A percentile compares a stretch with the other conserved stretches of the same genome.
Evolutionary conservation across 495 filamentous ascomycete genomes (phyloP).

Genomic region (Xylaria palmicola): DNA sequence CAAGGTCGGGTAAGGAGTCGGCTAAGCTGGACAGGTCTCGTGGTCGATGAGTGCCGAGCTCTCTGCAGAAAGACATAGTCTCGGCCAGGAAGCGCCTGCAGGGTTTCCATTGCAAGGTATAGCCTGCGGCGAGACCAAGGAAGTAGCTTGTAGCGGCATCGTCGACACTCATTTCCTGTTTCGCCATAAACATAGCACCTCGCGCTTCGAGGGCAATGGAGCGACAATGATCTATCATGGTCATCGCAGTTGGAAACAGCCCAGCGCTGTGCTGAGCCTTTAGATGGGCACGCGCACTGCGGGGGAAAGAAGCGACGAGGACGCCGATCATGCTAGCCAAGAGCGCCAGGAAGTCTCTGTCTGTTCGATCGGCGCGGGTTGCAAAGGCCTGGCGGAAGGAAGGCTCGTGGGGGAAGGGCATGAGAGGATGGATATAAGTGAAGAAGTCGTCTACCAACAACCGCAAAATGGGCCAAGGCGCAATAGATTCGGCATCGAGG

Average conservation of each 20-base stretch:
- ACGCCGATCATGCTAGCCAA: conserved; percentile 77
- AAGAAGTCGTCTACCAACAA: conserved; percentile 84
- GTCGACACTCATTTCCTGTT: conserved; percentile 65
- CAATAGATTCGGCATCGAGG: conserved; percentile 71
- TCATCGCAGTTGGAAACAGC: conserved; percentile 65
- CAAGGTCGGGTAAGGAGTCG: conserved; percentile 4
- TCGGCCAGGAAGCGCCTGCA: conserved; percentile 72
- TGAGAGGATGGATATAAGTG: conserved; percentile 83
- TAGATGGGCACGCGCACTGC: conserved; percentile 69
- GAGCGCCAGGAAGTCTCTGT: conserved; percentile 69
- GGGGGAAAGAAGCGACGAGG: conserved; percentile 77
- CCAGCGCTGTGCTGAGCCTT: conserved; percentile 57
- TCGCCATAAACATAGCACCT: conserved; percentile 65
- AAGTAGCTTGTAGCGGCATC: conserved; percentile 88
- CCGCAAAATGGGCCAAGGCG: conserved; percentile 62
- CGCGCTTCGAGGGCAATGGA: conserved; percentile 69
- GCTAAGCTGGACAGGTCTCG: conserved; percentile 7
- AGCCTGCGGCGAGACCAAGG: conserved; percentile 65
- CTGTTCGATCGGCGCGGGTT: conserved; percentile 66
- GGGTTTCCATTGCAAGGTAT: conserved; percentile 65
- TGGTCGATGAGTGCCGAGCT: conserved; percentile 47
- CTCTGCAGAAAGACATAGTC: conserved; percentile 67
- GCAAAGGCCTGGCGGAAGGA: conserved; percentile 74
- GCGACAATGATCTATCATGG: conserved; percentile 72
- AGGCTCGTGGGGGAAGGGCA: conserved; percentile 81